Evolutionary conservation across 2,329 filamentous ascomycete genomes (phyloP).

Genomic region (Fusarium haematococcum): DNA sequence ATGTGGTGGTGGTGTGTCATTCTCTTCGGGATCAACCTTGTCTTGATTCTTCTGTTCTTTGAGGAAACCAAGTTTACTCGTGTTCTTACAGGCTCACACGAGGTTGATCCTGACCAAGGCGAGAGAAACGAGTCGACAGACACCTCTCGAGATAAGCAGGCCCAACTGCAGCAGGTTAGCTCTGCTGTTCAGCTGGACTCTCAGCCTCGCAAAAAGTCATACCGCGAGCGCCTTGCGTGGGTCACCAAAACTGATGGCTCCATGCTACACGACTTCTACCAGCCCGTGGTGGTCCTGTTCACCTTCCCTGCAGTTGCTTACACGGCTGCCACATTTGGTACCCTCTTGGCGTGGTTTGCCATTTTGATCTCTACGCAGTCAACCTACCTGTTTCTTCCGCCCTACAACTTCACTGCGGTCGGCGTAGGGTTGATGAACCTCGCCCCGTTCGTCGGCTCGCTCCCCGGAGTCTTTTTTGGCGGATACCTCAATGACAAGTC

Average conservation of each 20-base stretch:
- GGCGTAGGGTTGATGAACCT: slow-evolving; percentile 25
- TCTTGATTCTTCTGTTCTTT: slow-evolving; percentile 51
- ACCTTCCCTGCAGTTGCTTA: background rate
- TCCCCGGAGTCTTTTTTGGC: slow-evolving; percentile 11
- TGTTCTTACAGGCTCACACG: background rate
- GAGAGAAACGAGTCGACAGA: background rate
- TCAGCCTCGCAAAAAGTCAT: background rate
- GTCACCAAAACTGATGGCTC: background rate
- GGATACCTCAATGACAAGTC: slow-evolving; percentile 15
- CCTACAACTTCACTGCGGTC: slow-evolving; percentile 17
- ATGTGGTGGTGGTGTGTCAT: slow-evolving; percentile 53
- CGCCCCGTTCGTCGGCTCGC: slow-evolving; percentile 11
- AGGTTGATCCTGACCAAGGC: background rate
- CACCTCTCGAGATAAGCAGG: background rate
- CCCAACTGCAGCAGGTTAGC: background rate
- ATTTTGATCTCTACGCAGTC: slow-evolving; percentile 23
- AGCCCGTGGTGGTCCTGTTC: background rate
- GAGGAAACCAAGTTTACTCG: slow-evolving; percentile 19
- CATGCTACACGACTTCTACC: background rate
- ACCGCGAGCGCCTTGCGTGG: background rate
- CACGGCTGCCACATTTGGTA: slow-evolving; percentile 1
- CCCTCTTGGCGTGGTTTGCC: slow-evolving; percentile 8
- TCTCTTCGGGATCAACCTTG: slow-evolving; percentile 21
- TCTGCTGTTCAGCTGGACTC: background rate
- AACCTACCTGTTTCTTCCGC: slow-evolving; percentile 6